These are phyloP conservation scores for Penicillium sp. DNA, from an alignment of 2,329 filamentous ascomycete genomes.

Conservation along the genomic window DNA sequence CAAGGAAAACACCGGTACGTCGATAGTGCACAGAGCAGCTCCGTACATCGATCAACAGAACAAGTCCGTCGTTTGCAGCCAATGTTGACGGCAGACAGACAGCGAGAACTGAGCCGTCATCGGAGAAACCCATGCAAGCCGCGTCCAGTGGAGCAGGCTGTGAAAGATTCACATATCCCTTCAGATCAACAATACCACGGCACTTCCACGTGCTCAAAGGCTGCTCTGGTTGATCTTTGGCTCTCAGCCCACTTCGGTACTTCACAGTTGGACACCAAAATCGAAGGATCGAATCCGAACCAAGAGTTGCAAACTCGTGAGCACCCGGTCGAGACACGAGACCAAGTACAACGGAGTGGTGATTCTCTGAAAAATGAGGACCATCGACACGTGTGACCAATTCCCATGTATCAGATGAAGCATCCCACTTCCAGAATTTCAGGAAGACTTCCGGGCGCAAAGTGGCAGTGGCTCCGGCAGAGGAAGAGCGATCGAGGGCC, in stretches of 20 bases:
- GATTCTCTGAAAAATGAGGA: slow-evolving; percentile 63
- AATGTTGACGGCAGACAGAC: slow-evolving; percentile 46
- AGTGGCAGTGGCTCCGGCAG: slow-evolving; percentile 37
- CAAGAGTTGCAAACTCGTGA: slow-evolving; percentile 76
- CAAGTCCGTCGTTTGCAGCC: slow-evolving; percentile 54
- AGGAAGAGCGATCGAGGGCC: slow-evolving; percentile 44
- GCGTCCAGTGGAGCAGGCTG: slow-evolving; percentile 43
- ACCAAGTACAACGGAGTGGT: slow-evolving; percentile 61
- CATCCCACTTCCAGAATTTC: slow-evolving; percentile 80
- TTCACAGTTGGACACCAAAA: slow-evolving; percentile 76
- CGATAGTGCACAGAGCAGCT: slow-evolving; percentile 64
- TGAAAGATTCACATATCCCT: slow-evolving; percentile 35
- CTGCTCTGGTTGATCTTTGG: slow-evolving; percentile 47
- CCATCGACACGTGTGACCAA: slow-evolving; percentile 78
- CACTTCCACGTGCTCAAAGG: slow-evolving; percentile 71
- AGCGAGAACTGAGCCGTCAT: slow-evolving; percentile 80
- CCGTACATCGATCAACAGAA: slow-evolving; percentile 73
- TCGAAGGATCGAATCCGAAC: slow-evolving; percentile 71
- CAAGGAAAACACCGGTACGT: slow-evolving; percentile 64
- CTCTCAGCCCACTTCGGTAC: slow-evolving; percentile 63
- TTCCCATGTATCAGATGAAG: slow-evolving; percentile 58
- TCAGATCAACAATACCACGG: slow-evolving; percentile 51
- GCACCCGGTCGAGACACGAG: slow-evolving; percentile 66
- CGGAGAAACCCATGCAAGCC: slow-evolving; percentile 71
- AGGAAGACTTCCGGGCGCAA: slow-evolving; percentile 65